Evolutionary conservation across 345 rosid species (phyloP), one percentile per base, ranked within the genome.

Genomic region (Citrus medica): DNA sequence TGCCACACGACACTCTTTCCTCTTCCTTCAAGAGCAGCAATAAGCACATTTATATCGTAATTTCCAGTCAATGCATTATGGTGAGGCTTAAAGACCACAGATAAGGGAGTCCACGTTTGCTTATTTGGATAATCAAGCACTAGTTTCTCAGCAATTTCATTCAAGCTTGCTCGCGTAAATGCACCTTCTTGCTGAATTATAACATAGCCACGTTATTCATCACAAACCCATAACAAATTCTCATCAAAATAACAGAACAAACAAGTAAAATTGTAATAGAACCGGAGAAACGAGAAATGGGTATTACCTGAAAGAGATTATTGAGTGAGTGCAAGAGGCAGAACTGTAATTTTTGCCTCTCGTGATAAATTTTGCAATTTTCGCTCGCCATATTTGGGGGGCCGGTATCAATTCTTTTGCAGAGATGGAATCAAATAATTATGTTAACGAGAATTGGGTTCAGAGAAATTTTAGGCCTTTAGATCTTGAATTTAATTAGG

Each of bases 281-380:
- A 42, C 3, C 51, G 17, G 13, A 14, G 37, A 56, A 30, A 53
- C 42, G 61, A 30, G 61, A 74, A 40, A 64, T 55, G 46, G 74
- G 73, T 27, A 17, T 77, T 55, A 92, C 99, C 98, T 94, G 98
- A 81, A 94, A 94, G 80, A 96, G 94, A 84, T 89, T 96, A 90
- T 92, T 94, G 78, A 96, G 98, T 13, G 92, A 79, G 86, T 96
- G 98, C 16, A 94, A 77, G 79, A 94, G 95, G 84, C 98, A 94
- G 69, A 90, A 90, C 37, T 96, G 98, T 13, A 96, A 78, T 75
- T 90, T 87, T 81, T 96, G 98, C 74, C 82, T 90, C 81, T 94
- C 98, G 83, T 94, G 99, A 80, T 89, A 94, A 65, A 96, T 82
- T 73, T 68, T 51, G 2, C 90, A 74, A 78, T 83, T 83, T 73